Evolutionary conservation across 2,329 filamentous ascomycete genomes (phyloP).

Genomic region (Cladosporium sp.): DNA sequence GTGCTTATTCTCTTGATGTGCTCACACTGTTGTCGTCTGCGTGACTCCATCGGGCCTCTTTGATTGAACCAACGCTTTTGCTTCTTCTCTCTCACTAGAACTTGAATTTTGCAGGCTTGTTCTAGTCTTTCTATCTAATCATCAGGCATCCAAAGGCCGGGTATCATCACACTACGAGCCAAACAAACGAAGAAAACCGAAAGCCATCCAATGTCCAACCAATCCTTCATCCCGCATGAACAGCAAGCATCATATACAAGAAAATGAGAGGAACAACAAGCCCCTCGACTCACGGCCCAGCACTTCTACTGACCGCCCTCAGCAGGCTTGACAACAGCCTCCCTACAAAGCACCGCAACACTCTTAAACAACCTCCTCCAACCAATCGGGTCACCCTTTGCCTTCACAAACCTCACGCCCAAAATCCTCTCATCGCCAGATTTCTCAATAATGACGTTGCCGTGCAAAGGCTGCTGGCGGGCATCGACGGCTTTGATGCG

Average conservation of each 20-base stretch:
- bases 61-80: too few relatives aligned
- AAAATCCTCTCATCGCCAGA: conserved; percentile 51
- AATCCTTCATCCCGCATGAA: too few relatives aligned
- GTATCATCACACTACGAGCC: too few relatives aligned
- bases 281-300: background rate
- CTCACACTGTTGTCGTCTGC: too few relatives aligned
- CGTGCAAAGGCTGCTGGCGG: conserved; percentile 67
- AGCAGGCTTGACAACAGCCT: conserved; percentile 55
- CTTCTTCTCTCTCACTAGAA: too few relatives aligned
- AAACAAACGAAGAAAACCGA: too few relatives aligned
- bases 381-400: conserved; percentile 92
- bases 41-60: too few relatives aligned
- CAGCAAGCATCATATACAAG: background rate
- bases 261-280: background rate
- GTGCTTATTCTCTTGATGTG: too few relatives aligned
- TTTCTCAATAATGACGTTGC: conserved; percentile 70
- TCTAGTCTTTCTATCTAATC: too few relatives aligned
- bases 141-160: too few relatives aligned
- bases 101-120: too few relatives aligned
- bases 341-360: conserved; percentile 80
- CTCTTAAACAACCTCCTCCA: conserved; percentile 98
- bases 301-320: background rate
- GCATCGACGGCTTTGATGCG: conserved; percentile 68
- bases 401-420: conserved; percentile 84
- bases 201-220: too few relatives aligned